Evolutionary conservation across 805 yeast species (phyloP).

Genomic region (Sugiyamaella chiloensis): DNA sequence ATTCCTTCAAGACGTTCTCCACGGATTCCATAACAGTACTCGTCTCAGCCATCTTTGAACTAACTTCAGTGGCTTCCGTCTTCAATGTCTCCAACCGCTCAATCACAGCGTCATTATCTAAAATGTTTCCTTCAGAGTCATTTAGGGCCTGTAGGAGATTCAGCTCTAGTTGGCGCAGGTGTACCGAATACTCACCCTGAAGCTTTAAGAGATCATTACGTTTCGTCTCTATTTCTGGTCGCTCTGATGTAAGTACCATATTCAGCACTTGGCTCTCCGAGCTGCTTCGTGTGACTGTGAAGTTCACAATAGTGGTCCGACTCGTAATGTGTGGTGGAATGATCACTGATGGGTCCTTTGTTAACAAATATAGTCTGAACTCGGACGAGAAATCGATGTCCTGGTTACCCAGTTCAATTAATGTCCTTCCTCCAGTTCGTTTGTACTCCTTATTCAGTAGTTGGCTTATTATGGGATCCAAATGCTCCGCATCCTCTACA

Average conservation of each 20-base stretch:
- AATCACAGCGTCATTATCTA: conserved; percentile 64
- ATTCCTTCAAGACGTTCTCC: conserved; percentile 46
- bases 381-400: conserved; percentile 64
- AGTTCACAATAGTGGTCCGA: conserved; percentile 63
- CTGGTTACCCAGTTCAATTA: conserved; percentile 58
- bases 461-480: conserved; percentile 69
- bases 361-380: conserved; percentile 58
- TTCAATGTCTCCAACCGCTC: conserved; percentile 64
- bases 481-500: conserved; percentile 74
- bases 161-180: conserved; percentile 54
- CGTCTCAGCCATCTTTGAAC: conserved; percentile 53
- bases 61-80: conserved; percentile 53
- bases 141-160: conserved; percentile 57
- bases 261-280: conserved; percentile 63
- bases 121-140: conserved; percentile 54
- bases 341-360: conserved; percentile 51
- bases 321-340: conserved; percentile 58
- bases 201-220: conserved; percentile 51
- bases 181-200: conserved; percentile 57
- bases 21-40: conserved; percentile 52
- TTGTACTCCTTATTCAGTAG: conserved; percentile 60
- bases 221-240: conserved; percentile 65
- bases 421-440: conserved; percentile 64
- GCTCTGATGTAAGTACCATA: conserved; percentile 48
- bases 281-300: conserved; percentile 65